A percentile compares a stretch with the other conserved stretches of the same genome.
Conservation (phyloP, 2,329 filamentous ascomycete genomes). For the Alternaria atra region DNA sequence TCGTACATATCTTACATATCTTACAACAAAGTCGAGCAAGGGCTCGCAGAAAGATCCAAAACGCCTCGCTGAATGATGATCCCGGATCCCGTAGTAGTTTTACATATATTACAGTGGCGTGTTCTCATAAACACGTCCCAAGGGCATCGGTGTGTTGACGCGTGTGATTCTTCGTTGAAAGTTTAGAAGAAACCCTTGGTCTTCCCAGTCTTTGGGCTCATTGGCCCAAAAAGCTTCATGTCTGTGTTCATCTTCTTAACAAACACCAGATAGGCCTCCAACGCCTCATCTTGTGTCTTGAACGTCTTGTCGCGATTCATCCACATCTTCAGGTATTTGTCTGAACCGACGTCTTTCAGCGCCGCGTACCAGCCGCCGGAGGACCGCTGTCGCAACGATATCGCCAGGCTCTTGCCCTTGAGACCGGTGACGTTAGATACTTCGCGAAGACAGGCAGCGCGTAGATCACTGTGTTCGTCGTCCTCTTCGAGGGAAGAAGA, state of each 20-base stretch:
- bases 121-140: conserved; percentile 8
- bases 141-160: not conserved
- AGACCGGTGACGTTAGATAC: conserved; percentile 31
- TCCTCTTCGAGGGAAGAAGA: conserved; percentile 12
- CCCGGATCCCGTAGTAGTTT: conserved; percentile 2
- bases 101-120: conserved; percentile 13
- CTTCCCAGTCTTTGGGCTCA: conserved; percentile 21
- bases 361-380: conserved; percentile 37
- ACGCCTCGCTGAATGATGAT: conserved; percentile 2
- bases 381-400: conserved; percentile 34
- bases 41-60: not conserved
- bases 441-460: conserved; percentile 22
- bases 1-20: conserved; percentile 7
- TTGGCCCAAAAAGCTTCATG: conserved; percentile 33
- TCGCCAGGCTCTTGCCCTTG: conserved; percentile 30
- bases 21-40: conserved; percentile 2
- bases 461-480: conserved; percentile 10
- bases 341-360: conserved; percentile 34
- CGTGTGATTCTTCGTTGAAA: not conserved
- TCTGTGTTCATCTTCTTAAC: conserved; percentile 34
- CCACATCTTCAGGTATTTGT: conserved; percentile 45
- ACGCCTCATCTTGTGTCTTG: conserved; percentile 30
- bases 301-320: conserved; percentile 40
- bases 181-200: conserved; percentile 16
- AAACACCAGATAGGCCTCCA: conserved; percentile 38